Base-by-base conservation (phyloP, 2,329 filamentous ascomycete species). In the Alternaria triticina region DNA sequence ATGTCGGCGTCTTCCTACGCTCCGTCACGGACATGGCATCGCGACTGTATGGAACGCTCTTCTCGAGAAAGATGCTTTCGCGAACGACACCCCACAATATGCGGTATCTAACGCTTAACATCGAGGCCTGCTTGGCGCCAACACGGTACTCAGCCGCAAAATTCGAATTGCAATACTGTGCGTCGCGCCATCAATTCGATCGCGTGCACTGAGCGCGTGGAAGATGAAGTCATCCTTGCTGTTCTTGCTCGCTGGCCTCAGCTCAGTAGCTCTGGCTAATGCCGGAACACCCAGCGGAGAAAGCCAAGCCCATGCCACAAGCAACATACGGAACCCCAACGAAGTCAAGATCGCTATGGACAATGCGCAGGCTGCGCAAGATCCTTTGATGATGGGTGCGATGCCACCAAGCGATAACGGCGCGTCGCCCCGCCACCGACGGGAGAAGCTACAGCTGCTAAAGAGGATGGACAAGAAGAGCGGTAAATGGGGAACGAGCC, bases 371-470 rank as follows among this genome's bases (percentile, higher is more conserved):
- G 13, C 11, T 2, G 62, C 62, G 11, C 68, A 70, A 54, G 28
- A 68, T 27, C 59, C 50, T 0, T 30, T 70, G 51, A 50, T 57
- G 1, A 68, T 70, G 40, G 60, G 56, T 2, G 54, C 61, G 1
- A 73, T 73, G 69, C 23, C 40, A 5, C 1, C 60, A 2, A 55
- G 25, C 20, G 43, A 45, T 10, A 8, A n/a, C 3, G 5, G 13
- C 4, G 22, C 62, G 15, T 68, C 66, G 15, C 47, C 64, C 3
- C 54, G 71, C 30, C 70, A 73, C 45, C 45, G 68, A 25, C 68
- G 67, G 46, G 72, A 73, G 54, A 70, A 70, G 23, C 59, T 57
- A 5, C 70, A 68, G 50, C 23, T 73, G n/a, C 56, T 69, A 54
- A 67, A 72, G 40, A 46, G 66, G 4, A 70, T 74, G 61, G 33